Percentiles rank a stretch among this genome's conserved stretches.
Conservation (phyloP, 495 filamentous ascomycete genomes). For the Sordaria brevicollis region DNA sequence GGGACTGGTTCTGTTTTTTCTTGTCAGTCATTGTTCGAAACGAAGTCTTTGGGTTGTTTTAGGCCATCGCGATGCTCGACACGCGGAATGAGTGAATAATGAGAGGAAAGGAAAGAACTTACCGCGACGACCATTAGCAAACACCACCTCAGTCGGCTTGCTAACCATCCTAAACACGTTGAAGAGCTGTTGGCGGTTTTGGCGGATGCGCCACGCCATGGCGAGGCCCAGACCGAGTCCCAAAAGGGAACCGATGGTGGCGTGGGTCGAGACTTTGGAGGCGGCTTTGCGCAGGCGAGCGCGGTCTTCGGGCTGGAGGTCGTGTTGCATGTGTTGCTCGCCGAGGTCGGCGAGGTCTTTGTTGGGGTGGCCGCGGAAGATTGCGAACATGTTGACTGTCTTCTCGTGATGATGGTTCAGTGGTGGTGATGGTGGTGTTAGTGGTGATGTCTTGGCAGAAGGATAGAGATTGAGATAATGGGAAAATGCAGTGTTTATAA, state of each 20-base stretch:
- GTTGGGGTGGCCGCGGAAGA: slow-evolving; percentile 42
- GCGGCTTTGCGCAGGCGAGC: slow-evolving; percentile 46
- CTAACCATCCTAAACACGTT: slow-evolving; percentile 47
- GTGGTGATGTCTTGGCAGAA: neutral
- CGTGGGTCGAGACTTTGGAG: slow-evolving; percentile 38
- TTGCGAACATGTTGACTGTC: slow-evolving; percentile 33
- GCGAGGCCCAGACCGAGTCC: slow-evolving; percentile 50
- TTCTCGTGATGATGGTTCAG: neutral
- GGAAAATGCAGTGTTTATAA: neutral
- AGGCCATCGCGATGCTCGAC: no score
- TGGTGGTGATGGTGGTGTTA: neutral
- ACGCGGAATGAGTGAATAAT: neutral
- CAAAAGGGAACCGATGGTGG: slow-evolving; percentile 46
- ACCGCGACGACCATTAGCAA: slow-evolving; percentile 51
- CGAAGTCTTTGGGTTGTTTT: no score
- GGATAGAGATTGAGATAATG: neutral
- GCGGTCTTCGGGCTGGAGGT: slow-evolving; percentile 50
- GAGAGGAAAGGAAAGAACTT: neutral
- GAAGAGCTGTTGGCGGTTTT: slow-evolving; percentile 45
- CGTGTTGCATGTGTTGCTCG: slow-evolving; percentile 53
- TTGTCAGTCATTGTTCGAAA: neutral
- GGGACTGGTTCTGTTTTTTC: slow-evolving; percentile 45
- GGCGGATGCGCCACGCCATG: slow-evolving; percentile 46
- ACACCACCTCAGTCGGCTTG: slow-evolving; percentile 51
- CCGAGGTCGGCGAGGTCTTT: slow-evolving; percentile 47